Percentiles rank a stretch among this genome's conserved stretches.
Evolutionary conservation across 73 alveolate species (phyloP).

Genomic region (Paramecium sexaurelia): DNA sequence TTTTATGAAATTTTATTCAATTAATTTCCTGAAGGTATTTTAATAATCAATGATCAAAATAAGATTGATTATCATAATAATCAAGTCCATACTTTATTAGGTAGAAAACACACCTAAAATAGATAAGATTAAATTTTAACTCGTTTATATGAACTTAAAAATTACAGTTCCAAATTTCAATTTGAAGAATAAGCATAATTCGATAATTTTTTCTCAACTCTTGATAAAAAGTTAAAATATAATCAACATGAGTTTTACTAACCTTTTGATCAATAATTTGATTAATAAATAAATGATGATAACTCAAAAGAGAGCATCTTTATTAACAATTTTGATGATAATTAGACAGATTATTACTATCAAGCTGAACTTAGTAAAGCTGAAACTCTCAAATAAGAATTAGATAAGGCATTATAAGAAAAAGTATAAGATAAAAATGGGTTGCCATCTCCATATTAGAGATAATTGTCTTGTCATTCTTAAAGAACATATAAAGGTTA

Average conservation of each 20-base stretch:
- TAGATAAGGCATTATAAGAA: not conserved
- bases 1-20: conserved; percentile 25
- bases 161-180: not conserved
- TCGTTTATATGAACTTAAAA: not conserved
- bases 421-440: not conserved
- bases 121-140: not conserved
- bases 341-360: not conserved
- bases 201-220: not conserved
- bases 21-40: conserved; percentile 33
- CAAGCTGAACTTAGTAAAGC: not conserved
- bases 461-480: not conserved
- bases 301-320: not conserved
- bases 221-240: not conserved
- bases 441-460: not conserved
- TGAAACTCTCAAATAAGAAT: not conserved
- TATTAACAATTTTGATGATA: not conserved
- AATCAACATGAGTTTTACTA: not conserved
- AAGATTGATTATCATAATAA: conserved; percentile 23
- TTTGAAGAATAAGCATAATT: conserved; percentile 23
- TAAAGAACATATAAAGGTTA: not conserved
- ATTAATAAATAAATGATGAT: not conserved
- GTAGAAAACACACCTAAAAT: not conserved
- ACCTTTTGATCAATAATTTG: not conserved
- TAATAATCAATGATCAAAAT: not conserved
- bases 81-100: not conserved